A percentile compares a stretch with the other conserved stretches of the same genome.
Evolutionary conservation across 2,329 filamentous ascomycete species (phyloP).

Genomic region (Fusarium acutatum): DNA sequence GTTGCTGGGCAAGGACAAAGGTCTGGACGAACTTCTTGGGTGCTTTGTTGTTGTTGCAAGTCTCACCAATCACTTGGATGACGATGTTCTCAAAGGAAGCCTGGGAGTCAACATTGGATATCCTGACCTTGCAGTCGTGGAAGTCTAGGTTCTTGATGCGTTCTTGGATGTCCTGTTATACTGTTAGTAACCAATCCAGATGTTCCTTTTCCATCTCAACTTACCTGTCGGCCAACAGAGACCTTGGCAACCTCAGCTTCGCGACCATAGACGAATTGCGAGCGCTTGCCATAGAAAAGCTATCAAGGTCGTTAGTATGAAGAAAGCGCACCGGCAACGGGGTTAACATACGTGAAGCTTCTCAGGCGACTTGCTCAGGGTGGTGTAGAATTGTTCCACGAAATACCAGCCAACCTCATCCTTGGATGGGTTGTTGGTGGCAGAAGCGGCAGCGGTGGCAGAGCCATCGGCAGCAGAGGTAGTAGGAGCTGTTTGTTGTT

Average conservation of each 20-base stretch:
- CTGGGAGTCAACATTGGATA: conserved; percentile 97
- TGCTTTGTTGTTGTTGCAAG: conserved; percentile 90
- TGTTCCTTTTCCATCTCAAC: neutral
- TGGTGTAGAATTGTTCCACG: conserved; percentile 99
- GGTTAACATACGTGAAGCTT: conserved; percentile 77
- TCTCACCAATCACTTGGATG: conserved; percentile 97
- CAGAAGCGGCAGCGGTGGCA: conserved; percentile 41
- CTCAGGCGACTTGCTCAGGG: conserved; percentile 90
- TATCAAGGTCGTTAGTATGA: conserved; percentile 42
- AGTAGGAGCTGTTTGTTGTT: conserved; percentile 48
- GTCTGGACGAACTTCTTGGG: conserved; percentile 98
- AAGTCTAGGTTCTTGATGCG: conserved; percentile 93
- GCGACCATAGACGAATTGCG: conserved; percentile 90
- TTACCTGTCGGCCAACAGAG: conserved; percentile 84
- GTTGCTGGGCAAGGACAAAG: conserved; percentile 95
- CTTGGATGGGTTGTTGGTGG: conserved; percentile 69
- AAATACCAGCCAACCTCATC: conserved; percentile 99
- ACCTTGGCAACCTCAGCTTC: conserved; percentile 91
- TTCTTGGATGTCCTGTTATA: conserved; percentile 83
- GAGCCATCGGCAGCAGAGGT: conserved; percentile 44
- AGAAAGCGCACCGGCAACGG: neutral
- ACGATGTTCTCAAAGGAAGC: conserved; percentile 92
- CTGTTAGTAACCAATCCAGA: conserved; percentile 13
- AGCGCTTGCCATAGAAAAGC: conserved; percentile 96
- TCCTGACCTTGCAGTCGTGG: conserved; percentile 97